Conservation (phyloP, 257 asterid genomes). For the Plantago ovata region DNA sequence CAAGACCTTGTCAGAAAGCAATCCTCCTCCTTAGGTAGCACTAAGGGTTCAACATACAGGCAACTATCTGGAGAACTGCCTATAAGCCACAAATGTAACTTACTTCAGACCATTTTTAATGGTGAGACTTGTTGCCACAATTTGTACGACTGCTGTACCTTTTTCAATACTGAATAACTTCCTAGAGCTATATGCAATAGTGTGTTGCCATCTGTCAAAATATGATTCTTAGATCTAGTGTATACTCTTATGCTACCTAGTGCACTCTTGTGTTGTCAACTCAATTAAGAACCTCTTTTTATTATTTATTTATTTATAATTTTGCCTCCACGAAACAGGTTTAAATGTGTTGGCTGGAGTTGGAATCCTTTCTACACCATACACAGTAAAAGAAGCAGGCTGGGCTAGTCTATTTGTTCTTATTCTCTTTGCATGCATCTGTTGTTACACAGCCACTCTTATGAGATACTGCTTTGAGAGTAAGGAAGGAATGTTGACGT, state of each 20-base stretch:
- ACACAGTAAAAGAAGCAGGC: slow-evolving; percentile 67
- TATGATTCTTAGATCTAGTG: background rate
- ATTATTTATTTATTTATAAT: background rate
- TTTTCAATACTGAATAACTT: background rate
- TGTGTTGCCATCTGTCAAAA: background rate
- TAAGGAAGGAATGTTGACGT: slow-evolving; percentile 54
- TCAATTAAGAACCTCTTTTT: background rate
- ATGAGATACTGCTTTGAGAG: slow-evolving; percentile 78
- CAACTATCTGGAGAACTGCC: slow-evolving; percentile 65
- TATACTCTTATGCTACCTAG: too few relatives aligned
- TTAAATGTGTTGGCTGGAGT: slow-evolving; percentile 86
- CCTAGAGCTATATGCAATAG: too few relatives aligned
- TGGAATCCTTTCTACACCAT: slow-evolving; percentile 74
- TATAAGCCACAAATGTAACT: slow-evolving; percentile 58
- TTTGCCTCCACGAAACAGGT: slow-evolving; percentile 27
- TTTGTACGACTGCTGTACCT: background rate
- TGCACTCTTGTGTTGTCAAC: background rate
- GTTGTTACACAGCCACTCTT: slow-evolving; percentile 75
- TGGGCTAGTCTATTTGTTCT: slow-evolving; percentile 64
- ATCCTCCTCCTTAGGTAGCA: slow-evolving; percentile 34
- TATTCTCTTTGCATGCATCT: slow-evolving; percentile 59
- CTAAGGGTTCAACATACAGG: slow-evolving; percentile 32
- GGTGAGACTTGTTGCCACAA: slow-evolving; percentile 37
- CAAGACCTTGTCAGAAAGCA: slow-evolving; percentile 26
- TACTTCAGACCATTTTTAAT: slow-evolving; percentile 70